These are phyloP conservation scores for Eucalyptus curtisii DNA, from an alignment of 345 rosid species.

Conservation along the genomic window DNA sequence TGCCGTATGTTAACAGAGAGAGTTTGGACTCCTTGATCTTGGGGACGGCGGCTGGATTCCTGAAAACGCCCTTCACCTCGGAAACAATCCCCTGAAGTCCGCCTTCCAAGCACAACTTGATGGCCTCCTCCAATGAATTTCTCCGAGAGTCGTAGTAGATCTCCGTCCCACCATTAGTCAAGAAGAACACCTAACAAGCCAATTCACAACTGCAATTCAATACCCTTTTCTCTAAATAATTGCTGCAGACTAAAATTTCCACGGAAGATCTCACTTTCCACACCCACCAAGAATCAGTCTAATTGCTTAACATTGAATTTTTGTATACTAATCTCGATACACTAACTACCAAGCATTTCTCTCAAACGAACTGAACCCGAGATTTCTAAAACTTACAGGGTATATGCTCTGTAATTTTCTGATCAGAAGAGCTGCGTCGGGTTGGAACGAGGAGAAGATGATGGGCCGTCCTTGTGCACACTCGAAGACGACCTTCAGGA, in stretches of 20 bases:
- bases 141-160: slow-evolving; percentile 54
- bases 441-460: slow-evolving; percentile 85
- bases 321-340: no score
- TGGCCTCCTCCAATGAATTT: slow-evolving; percentile 84
- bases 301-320: background rate
- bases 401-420: slow-evolving; percentile 57
- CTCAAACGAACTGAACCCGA: background rate
- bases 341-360: background rate
- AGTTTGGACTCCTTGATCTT: slow-evolving; percentile 83
- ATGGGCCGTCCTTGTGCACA: slow-evolving; percentile 51
- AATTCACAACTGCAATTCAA: background rate
- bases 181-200: slow-evolving; percentile 52
- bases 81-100: slow-evolving; percentile 78
- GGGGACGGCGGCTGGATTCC: slow-evolving; percentile 56
- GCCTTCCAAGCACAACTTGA: slow-evolving; percentile 62
- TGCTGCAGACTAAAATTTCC: background rate
- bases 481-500: slow-evolving; percentile 56
- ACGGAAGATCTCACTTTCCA: background rate
- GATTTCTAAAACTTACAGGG: slow-evolving; percentile 40
- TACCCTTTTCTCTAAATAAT: background rate
- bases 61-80: slow-evolving; percentile 69
- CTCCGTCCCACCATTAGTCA: slow-evolving; percentile 58
- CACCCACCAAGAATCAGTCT: background rate
- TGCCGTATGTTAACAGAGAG: slow-evolving; percentile 74
- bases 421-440: slow-evolving; percentile 72